Evolutionary conservation across 2,329 filamentous ascomycete genomes (phyloP), one percentile per base, ranked within the genome.

Genomic region (Cordyceps farinosa): DNA sequence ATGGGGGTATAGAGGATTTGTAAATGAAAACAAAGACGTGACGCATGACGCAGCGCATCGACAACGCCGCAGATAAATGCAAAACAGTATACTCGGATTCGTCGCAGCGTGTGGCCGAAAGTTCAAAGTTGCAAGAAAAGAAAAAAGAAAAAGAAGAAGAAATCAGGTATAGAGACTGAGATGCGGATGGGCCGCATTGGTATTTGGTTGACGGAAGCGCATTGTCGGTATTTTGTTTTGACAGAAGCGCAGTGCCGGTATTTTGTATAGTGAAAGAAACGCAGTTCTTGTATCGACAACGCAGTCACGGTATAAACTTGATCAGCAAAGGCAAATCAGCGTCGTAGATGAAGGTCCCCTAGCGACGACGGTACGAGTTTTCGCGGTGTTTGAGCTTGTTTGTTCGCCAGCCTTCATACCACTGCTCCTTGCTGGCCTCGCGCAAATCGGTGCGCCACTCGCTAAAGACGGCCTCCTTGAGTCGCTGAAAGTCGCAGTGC

Each of bases 361-460:
- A 78, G 71, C 74, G 70, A 54, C 71, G 73, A 64, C 73, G 74
- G 66, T 73, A 71, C 22, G 74, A 70, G n/a, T 76, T 71, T 64
- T 83, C 78, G 62, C 80, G 79, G 66, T 81, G 78, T 76, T 87
- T 87, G 67, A 89, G 82, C 62, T 85, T 80, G 76, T 80, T 88
- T 9, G 86, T 97, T 77, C 95, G 87, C 95, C 94, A 98, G 70
- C 90, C 88, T 76, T 98, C 94, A 70, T 98, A 98, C 91, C 92
- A 97, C 70, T 92, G 85, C 72, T 96, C 92, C 62, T 92, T 86
- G 75, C 92, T 96, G 59, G 92, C 90, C 75, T 97, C 92, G 65
- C 94, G 89, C 65, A 99, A 82, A 73, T 99, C 95, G 50, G 85
- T 85, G 57, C 94, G 89, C 95, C 95, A 99, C 72, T 98, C 94